phyloP scores from a whole-genome alignment of 257 asterid genomes.

The Plantago elongata region DNA sequence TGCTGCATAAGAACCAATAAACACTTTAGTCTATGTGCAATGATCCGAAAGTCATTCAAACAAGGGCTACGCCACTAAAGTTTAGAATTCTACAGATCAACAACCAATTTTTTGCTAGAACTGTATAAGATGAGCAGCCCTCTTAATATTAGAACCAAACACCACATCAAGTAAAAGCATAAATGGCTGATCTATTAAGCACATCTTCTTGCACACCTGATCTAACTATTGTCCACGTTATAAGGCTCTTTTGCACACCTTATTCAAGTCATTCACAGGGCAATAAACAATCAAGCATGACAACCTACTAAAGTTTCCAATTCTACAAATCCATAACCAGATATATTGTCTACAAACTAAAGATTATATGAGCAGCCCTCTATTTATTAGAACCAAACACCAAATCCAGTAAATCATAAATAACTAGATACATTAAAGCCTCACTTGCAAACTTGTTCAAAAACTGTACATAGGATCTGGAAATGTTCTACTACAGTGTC shows the following conservation, averaged over 20 bases:
- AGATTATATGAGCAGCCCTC: not conserved
- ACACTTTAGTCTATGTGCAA: not conserved
- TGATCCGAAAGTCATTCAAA: not conserved
- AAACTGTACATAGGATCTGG: too few species aligned
- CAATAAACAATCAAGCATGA: not conserved
- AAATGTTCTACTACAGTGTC: too few species aligned
- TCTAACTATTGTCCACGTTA: too few species aligned
- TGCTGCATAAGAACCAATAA: constrained; percentile 19
- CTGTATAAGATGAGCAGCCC: not conserved
- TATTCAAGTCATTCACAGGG: not conserved
- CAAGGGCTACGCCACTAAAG: too few species aligned
- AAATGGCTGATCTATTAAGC: not conserved
- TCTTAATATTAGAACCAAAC: not conserved
- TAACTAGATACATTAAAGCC: not conserved
- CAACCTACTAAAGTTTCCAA: not conserved
- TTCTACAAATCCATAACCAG: not conserved
- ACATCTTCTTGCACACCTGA: not conserved
- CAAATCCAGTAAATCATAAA: not conserved
- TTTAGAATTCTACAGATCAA: not conserved
- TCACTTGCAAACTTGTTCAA: not conserved
- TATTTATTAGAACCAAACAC: not conserved
- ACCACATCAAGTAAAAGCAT: not conserved
- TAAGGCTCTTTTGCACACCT: too few species aligned
- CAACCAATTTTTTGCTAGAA: not conserved
- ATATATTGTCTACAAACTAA: not conserved